Evolutionary conservation across 2,329 filamentous ascomycete species (phyloP), one percentile per base, ranked within the genome.

Genomic region (Nakataea oryzae): DNA sequence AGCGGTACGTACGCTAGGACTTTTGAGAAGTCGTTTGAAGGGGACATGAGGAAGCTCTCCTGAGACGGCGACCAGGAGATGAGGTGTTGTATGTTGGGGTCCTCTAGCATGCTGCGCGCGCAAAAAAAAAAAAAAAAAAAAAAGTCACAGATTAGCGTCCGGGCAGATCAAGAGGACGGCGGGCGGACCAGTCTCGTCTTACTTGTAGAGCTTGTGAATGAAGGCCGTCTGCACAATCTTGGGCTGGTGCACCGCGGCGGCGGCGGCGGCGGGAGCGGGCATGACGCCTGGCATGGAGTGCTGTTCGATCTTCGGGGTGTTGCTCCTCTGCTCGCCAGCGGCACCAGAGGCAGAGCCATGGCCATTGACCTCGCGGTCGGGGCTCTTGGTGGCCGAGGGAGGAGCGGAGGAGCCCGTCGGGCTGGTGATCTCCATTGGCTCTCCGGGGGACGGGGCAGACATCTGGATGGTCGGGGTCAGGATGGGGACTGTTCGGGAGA

Each of bases 201-300:
- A 97, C 93, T 96, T 97, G 81, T 97, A 99, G 47, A 99, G 85
- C 76, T 99, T 99, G 75, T 99, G 95, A 67, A 99, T 97, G 71
- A 99, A 99, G 27, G 95, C 95, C 13, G 95, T 97, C 77, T 99
- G 95, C 21, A 97, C 92, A 57, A 97, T 93, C 77, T 99, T 99
- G 64, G 95, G 93, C 72, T 96, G 93, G 72, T 96, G 91, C 61
- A 93, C 88, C 58, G 88, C 88, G 6, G 89, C 86, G 1, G 87
- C 86, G 26, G 87, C 86, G n/a, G 80, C 76, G 3, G 79, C 75
- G 21, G 80, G 81, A 27, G 81, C 79, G 41, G 80, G 75, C 80
- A 83, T 83, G 55, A 73, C 75, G 60, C 71, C 71, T 57, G 66
- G 62, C 27, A 54, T 60, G 21, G 59, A 13, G 26, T 54, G 47